Conservation (phyloP, 768 basidiomycete species). For the Lentinula raphanica region DNA sequence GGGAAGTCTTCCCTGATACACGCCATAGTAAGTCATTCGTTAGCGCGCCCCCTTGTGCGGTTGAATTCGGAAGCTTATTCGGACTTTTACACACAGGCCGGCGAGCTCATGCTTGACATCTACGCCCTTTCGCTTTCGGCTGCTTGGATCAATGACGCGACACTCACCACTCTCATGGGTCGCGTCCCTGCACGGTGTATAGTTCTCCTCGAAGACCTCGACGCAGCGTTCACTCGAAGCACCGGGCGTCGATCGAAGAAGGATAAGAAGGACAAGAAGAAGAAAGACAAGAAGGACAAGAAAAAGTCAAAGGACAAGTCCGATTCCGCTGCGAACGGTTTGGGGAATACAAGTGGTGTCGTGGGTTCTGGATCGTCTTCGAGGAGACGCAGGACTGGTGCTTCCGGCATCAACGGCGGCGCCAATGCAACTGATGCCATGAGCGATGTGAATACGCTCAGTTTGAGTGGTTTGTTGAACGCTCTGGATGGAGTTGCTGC, state of each 20-base stretch:
- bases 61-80: constrained; percentile 47
- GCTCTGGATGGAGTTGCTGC: constrained; percentile 85
- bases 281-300: constrained; percentile 23
- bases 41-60: neutral
- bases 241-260: constrained; percentile 54
- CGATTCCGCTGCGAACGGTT: neutral
- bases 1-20: constrained; percentile 87
- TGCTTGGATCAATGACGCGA: constrained; percentile 85
- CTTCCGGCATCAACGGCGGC: constrained; percentile 31
- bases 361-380: constrained; percentile 17
- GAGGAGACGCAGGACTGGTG: constrained; percentile 16
- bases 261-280: constrained; percentile 39
- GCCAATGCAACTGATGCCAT: constrained; percentile 50
- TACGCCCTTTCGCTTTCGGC: constrained; percentile 85
- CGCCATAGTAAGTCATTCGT: constrained; percentile 18
- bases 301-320: constrained; percentile 22
- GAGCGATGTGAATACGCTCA: constrained; percentile 77
- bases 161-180: constrained; percentile 81
- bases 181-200: constrained; percentile 82
- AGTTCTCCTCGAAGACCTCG: constrained; percentile 85
- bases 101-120: constrained; percentile 85
- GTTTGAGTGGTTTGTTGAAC: constrained; percentile 76
- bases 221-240: constrained; percentile 82
- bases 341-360: neutral
- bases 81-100: constrained; percentile 38